Evolutionary conservation across 2,329 filamentous ascomycete species (phyloP).

Genomic region (Sporothrix euskadiensis): DNA sequence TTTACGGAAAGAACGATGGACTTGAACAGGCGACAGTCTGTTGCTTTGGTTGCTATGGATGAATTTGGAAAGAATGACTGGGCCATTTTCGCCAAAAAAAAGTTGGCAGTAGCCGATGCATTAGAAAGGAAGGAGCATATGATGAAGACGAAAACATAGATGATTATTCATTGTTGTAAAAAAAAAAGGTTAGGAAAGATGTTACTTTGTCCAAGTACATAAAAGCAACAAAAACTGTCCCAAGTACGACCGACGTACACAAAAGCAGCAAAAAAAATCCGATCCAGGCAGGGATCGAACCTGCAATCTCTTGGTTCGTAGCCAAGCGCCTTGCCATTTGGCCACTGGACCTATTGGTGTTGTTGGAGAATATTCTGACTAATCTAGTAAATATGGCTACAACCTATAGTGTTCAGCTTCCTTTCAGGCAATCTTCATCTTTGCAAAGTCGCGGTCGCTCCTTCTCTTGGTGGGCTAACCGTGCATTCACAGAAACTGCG

Average conservation of each 20-base stretch:
- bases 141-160: background rate
- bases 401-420: no score
- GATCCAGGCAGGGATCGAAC: constrained; percentile 42
- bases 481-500: background rate
- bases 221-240: background rate
- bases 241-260: no score
- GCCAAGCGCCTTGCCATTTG: constrained; percentile 43
- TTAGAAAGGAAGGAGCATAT: background rate
- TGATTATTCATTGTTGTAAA: background rate
- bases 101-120: background rate
- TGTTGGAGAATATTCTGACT: background rate
- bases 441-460: background rate
- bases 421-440: no score
- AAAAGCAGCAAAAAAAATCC: constrained; percentile 11
- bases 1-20: background rate
- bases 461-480: background rate
- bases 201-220: background rate
- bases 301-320: constrained; percentile 44
- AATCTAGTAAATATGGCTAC: background rate
- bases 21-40: background rate
- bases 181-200: background rate
- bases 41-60: background rate
- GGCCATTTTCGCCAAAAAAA: background rate
- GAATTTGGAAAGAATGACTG: background rate
- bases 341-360: constrained; percentile 34